Base-by-base conservation (phyloP, 495 filamentous ascomycete species). In the Tuber microsphaerosporum region DNA sequence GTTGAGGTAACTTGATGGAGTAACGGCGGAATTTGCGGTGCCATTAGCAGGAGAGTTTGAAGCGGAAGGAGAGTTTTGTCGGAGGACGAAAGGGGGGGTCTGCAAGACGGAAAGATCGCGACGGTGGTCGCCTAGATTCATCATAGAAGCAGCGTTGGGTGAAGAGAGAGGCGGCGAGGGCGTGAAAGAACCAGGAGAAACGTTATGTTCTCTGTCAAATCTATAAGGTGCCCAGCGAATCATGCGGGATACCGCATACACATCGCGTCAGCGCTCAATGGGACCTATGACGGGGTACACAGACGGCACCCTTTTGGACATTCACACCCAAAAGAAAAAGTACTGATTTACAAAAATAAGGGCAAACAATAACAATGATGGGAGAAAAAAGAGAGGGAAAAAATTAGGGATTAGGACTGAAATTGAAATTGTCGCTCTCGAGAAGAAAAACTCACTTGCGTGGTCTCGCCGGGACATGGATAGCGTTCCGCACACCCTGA, bases 101-200 rank as follows among this genome's bases (percentile, higher is more conserved):
- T 92, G 89, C 70, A 92, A 84, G 39, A 90, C 89, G 70, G 89
- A 88, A n/a, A 92, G 87, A 75, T 92, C 90, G 82, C 90, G 89
- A 76, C 90, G 89, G 80, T 93, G 89, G 81, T 89, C 88, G 56
- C 56, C 56, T 34, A 65, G 56, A 79, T 86, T 85, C 75, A 91
- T 86, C 74, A 89, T 75, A 70, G 74, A 70, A 44, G 48, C 72
- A 73, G 77, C 61, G 75, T 75, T 84, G 78, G 82, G 72, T 75
- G 81, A 77, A 78, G 84, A 80, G 80, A 81, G 75, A 76, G 65
- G 86, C 68, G 78, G 81, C n/a, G 75, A 85, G 71, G 75, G 81
- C 75, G 80, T 80, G 72, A 82, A 78, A 20, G 83, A 84, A 26
- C 83, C 77, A 71, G 83, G 83, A 61, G 83, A 84, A 73, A 84